A percentile compares a stretch with the other conserved stretches of the same genome.
These are phyloP conservation scores for Cucumis variabilis DNA, from an alignment of 331 rosid genomes.

Conservation along the genomic window DNA sequence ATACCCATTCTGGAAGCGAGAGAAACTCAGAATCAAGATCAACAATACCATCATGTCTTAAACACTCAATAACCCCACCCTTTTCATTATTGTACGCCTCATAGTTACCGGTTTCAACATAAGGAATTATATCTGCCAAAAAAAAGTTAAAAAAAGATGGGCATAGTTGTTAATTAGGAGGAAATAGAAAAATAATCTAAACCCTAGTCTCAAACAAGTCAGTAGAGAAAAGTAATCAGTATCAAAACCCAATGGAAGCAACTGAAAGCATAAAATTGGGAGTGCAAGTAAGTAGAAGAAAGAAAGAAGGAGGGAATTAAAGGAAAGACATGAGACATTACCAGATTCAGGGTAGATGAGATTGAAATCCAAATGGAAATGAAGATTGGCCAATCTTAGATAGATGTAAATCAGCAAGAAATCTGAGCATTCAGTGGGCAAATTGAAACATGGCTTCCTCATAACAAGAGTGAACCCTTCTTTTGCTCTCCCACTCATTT, in stretches of 20 bases:
- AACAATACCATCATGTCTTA: constrained; percentile 56
- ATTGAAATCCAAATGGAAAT: constrained; percentile 56
- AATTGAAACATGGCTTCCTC: constrained; percentile 72
- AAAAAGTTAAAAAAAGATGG: neutral
- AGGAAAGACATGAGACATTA: constrained; percentile 24
- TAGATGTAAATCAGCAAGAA: constrained; percentile 49
- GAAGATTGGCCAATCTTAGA: constrained; percentile 49
- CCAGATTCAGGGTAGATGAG: constrained; percentile 61
- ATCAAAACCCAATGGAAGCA: neutral
- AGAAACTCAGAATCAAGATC: constrained; percentile 67
- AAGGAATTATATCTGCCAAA: constrained; percentile 75
- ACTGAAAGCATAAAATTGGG: neutral
- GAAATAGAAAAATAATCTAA: neutral
- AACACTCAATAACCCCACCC: constrained; percentile 71
- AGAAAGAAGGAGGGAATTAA: neutral
- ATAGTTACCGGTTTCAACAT: constrained; percentile 65
- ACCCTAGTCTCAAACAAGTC: neutral
- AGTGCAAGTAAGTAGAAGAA: neutral
- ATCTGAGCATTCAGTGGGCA: constrained; percentile 76
- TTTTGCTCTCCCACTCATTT: constrained; percentile 46
- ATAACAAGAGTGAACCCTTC: constrained; percentile 57
- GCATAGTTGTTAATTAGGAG: neutral
- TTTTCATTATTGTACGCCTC: constrained; percentile 81
- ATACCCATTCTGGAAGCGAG: constrained; percentile 68
- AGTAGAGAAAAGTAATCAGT: neutral